These are phyloP conservation scores for Lactarius hengduanensis DNA, from an alignment of 768 basidiomycete species.

Conservation along the genomic window DNA sequence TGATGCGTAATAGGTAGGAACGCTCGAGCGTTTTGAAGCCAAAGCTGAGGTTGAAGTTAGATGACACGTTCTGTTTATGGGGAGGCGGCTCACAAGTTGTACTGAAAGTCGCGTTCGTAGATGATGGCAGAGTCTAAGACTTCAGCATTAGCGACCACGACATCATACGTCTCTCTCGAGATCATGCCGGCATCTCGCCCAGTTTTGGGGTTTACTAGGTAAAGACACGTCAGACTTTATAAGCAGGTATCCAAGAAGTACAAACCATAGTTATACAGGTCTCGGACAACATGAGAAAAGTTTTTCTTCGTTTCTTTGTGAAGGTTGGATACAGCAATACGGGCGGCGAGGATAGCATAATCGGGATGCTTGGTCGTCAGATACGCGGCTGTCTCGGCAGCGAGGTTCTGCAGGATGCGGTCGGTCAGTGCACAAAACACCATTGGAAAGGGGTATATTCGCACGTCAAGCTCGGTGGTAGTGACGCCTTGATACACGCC, in stretches of 20 bases:
- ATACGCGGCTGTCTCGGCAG: slow-evolving; percentile 95
- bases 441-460: slow-evolving; percentile 33
- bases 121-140: slow-evolving; percentile 91
- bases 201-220: slow-evolving; percentile 91
- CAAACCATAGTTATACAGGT: slow-evolving; percentile 85
- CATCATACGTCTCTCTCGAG: slow-evolving; percentile 77
- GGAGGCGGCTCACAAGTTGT: slow-evolving; percentile 71
- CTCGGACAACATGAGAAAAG: slow-evolving; percentile 89
- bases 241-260: not conserved
- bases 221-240: not conserved
- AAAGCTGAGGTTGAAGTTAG: slow-evolving; percentile 52
- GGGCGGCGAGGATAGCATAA: slow-evolving; percentile 96
- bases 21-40: slow-evolving; percentile 99
- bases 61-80: slow-evolving; percentile 3
- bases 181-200: slow-evolving; percentile 87
- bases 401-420: slow-evolving; percentile 67
- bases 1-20: slow-evolving; percentile 92
- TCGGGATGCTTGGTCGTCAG: slow-evolving; percentile 97
- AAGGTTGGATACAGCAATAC: slow-evolving; percentile 96
- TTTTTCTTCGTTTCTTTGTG: slow-evolving; percentile 99
- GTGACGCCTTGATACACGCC: slow-evolving; percentile 96
- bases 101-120: slow-evolving; percentile 97
- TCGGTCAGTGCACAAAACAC: not conserved
- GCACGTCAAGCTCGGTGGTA: slow-evolving; percentile 93
- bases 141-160: slow-evolving; percentile 79